Percentiles rank a stretch among this genome's conserved stretches.
These are phyloP conservation scores for Luzula sylvatica DNA, from an alignment of 176 grass and related monocot species.

Conservation along the genomic window DNA sequence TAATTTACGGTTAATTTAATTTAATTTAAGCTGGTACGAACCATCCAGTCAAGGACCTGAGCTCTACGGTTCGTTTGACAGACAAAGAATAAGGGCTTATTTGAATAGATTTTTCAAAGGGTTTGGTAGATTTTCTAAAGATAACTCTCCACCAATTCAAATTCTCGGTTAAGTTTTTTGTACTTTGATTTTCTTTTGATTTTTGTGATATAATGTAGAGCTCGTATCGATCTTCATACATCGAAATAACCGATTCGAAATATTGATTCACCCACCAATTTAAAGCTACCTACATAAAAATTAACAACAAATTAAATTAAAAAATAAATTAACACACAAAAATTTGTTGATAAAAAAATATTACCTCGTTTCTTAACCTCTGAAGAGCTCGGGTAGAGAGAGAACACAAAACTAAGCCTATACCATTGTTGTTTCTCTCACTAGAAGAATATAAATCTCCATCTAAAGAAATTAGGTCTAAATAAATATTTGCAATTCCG, in stretches of 20 bases:
- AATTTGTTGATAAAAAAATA: no score
- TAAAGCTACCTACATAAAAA: conserved; percentile 61
- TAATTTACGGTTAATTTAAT: no score
- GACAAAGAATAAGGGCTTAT: conserved; percentile 72
- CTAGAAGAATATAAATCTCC: conserved; percentile 50
- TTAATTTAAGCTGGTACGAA: conserved; percentile 13
- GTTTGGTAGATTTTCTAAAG: conserved; percentile 23
- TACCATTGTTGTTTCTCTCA: conserved; percentile 37
- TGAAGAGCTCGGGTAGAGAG: conserved; percentile 83
- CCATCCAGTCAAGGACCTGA: conserved; percentile 82
- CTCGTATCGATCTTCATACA: conserved; percentile 87
- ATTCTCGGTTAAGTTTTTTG: conserved; percentile 21
- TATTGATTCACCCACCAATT: conserved; percentile 84
- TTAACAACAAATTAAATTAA: no score
- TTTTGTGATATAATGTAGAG: conserved; percentile 59
- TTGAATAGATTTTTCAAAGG: conserved; percentile 34
- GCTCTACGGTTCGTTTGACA: conserved; percentile 74
- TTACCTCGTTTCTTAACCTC: conserved; percentile 85
- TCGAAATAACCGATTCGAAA: conserved; percentile 66
- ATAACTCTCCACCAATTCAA: conserved; percentile 61
- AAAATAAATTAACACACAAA: no score
- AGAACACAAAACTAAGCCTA: conserved; percentile 62
- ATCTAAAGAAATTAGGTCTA: conserved; percentile 87
- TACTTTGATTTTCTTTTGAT: conserved; percentile 15
- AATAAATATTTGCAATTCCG: conserved; percentile 68